Base-by-base conservation (phyloP, 1,284 basidiomycete species). In the Trichosporon sp. region DNA sequence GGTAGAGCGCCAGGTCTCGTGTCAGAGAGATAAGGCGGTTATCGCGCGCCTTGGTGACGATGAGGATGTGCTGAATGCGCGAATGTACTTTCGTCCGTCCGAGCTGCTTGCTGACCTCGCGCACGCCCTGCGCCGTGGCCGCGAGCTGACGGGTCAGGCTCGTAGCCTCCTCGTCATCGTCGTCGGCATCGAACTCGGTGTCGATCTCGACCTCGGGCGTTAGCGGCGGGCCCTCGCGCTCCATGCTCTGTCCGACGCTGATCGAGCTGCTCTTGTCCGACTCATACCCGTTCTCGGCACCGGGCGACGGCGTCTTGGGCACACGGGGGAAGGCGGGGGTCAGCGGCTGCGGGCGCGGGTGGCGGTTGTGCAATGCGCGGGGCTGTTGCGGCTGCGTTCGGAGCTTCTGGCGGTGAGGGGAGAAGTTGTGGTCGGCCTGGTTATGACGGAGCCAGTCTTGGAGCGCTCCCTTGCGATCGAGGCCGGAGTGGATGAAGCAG, bases 21-120 rank as follows among this genome's bases (percentile, higher is more conserved):
- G 97, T 99, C 64, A 98, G 88, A 80, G 91, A 91, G 86, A 99
- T 98, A 65, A 99, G 89, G 56, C 94, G 88, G 82, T 99, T 99
- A 86, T 99, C 97, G 69, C 96, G 88, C 38, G 97, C 97, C 85
- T 99, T 99, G 70, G 97, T 99, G 78, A 99, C 92, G 81, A 99
- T 96, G 74, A 99, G 88, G 71, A 99, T 89, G 73, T 89, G 93
- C 82, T 98, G 93, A 72, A 98, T 94, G 78, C 92, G 91, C 4
- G 93, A 92, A 72, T 91, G 91, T 73, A 99, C 94, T 56, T 94
- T 89, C 4, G 96, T 95, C 68, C 96, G 92, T 68, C 95, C 95
- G 94, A 99, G 91, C 85, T 98, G 94, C 84, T 97, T 97, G 89
- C 94, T 96, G 93, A 98, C 96, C 85, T 99, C 97, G 67, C 96